Evolutionary conservation across 1,284 basidiomycete genomes (phyloP).

Genomic region (Microbotryum scabiosae): DNA sequence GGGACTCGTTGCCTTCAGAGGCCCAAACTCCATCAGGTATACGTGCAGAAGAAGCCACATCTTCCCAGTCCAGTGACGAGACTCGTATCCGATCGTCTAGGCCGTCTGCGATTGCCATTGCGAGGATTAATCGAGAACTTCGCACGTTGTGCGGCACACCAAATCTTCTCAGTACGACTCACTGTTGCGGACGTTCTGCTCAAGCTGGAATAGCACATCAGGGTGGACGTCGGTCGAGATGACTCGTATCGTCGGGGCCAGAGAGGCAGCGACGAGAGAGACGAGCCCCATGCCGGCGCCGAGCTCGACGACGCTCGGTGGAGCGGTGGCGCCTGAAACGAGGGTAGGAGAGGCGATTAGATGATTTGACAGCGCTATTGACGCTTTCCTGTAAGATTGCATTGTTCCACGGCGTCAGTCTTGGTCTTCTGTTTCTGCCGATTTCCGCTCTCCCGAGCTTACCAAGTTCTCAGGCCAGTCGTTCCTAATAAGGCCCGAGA

Average conservation of each 20-base stretch:
- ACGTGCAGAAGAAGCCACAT: background rate
- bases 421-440: too few species aligned
- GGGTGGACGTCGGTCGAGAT: constrained; percentile 24
- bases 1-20: background rate
- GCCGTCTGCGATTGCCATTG: background rate
- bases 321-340: background rate
- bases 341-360: constrained; percentile 8
- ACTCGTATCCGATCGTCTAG: background rate
- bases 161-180: background rate
- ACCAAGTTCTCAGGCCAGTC: constrained; percentile 26
- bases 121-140: too few species aligned
- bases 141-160: background rate
- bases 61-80: constrained; percentile 22
- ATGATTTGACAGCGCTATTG: constrained; percentile 26
- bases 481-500: constrained; percentile 5
- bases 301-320: constrained; percentile 13
- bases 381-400: constrained; percentile 22
- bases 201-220: constrained; percentile 15
- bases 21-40: background rate
- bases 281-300: constrained; percentile 25
- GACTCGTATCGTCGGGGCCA: background rate
- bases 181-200: constrained; percentile 16
- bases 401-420: background rate
- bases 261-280: constrained; percentile 14
- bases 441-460: background rate